phyloP scores from a whole-genome alignment of 2,329 filamentous ascomycete genomes.

The Lachnellula cervina region DNA sequence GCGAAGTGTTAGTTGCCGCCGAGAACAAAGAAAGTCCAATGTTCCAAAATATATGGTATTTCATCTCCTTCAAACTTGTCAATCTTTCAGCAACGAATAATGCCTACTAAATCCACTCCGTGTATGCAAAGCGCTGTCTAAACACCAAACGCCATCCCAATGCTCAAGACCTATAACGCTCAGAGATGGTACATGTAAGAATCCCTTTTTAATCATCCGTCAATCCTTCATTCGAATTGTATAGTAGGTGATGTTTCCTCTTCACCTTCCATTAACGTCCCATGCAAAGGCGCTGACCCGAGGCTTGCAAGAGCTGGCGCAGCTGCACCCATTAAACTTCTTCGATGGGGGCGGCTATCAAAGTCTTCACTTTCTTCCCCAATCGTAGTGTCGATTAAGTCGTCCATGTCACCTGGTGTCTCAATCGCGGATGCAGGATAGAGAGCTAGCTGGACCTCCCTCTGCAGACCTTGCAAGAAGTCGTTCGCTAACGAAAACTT shows the following conservation, averaged over 20 bases:
- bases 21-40: no score
- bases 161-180: conserved; percentile 22
- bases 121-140: conserved; percentile 18
- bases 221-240: conserved; percentile 22
- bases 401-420: conserved; percentile 28
- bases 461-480: conserved; percentile 49
- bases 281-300: conserved; percentile 47
- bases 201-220: not conserved
- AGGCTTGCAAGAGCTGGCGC: conserved; percentile 37
- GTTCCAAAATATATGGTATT: conserved; percentile 4
- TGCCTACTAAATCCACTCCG: conserved; percentile 10
- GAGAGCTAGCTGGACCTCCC: conserved; percentile 28
- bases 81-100: not conserved
- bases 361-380: conserved; percentile 53
- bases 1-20: no score
- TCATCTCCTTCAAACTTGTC: not conserved
- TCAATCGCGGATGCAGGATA: conserved; percentile 29
- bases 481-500: conserved; percentile 47
- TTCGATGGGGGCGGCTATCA: conserved; percentile 47
- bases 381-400: conserved; percentile 32
- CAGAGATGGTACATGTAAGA: conserved; percentile 20
- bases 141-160: conserved; percentile 27
- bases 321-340: conserved; percentile 47
- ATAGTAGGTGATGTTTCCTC: conserved; percentile 10
- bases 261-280: conserved; percentile 14